These are phyloP conservation scores for Diospyros lotus DNA, from an alignment of 148 eudicot genomes.

Conservation along the genomic window DNA sequence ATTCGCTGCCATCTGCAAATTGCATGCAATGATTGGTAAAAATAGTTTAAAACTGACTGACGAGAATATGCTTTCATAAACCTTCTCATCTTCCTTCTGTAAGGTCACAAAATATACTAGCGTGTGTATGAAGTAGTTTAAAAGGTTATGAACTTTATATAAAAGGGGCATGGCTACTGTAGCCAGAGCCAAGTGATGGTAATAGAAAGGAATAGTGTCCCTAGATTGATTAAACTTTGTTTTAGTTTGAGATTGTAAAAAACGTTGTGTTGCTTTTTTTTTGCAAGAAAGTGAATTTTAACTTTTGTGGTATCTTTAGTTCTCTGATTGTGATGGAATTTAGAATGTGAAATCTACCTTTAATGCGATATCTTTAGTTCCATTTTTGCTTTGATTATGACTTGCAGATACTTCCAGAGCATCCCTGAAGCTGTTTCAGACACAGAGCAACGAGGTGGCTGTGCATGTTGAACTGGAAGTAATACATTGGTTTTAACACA, in stretches of 20 bases:
- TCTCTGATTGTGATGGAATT: background rate
- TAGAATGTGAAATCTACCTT: background rate
- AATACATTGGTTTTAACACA: background rate
- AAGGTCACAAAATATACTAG: no score
- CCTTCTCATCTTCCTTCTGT: no score
- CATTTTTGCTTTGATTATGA: background rate
- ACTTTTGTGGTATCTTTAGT: background rate
- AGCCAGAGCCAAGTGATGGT: no score
- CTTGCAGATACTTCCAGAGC: slow-evolving; percentile 26
- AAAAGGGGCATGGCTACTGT: background rate
- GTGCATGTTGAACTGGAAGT: slow-evolving; percentile 20
- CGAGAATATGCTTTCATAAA: no score
- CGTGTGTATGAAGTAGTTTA: no score
- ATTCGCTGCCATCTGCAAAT: no score
- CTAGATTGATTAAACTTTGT: background rate
- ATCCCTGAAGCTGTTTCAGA: slow-evolving; percentile 25
- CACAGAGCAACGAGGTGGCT: slow-evolving; percentile 26
- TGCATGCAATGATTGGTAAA: no score
- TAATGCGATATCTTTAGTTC: background rate
- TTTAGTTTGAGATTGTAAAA: background rate
- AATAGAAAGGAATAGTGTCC: background rate
- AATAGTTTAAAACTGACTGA: no score
- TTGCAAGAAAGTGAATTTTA: background rate
- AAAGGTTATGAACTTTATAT: background rate
- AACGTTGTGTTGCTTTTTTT: background rate